phyloP scores from a whole-genome alignment of 1,284 basidiomycete genomes.

The Caloboletus inedulis region DNA sequence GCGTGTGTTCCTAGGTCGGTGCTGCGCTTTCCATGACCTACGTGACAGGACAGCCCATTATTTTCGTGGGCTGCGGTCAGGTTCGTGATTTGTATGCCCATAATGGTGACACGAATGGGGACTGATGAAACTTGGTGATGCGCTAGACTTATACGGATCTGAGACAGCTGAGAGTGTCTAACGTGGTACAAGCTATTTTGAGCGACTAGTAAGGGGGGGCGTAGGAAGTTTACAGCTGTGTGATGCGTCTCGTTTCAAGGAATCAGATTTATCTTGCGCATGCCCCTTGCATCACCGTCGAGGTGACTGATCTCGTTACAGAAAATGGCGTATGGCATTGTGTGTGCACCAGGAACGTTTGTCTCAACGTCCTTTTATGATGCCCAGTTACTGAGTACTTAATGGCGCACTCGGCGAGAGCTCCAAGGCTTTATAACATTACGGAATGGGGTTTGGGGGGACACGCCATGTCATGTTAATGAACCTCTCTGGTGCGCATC shows the following conservation, averaged over 20 bases:
- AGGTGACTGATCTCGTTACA: too few species aligned
- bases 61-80: conserved; percentile 96
- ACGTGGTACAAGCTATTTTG: conserved; percentile 89
- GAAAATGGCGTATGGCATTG: too few species aligned
- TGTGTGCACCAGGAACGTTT: too few species aligned
- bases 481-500: too few species aligned
- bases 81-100: conserved; percentile 40
- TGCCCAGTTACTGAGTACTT: too few species aligned
- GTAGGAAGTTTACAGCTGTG: not conserved
- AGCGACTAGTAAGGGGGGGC: conserved; percentile 41
- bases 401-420: too few species aligned
- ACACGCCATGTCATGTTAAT: too few species aligned
- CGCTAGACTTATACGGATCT: conserved; percentile 91
- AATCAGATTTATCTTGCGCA: too few species aligned
- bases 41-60: conserved; percentile 93
- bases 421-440: too few species aligned
- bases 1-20: conserved; percentile 62
- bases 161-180: conserved; percentile 82
- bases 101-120: conserved; percentile 1
- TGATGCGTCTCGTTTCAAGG: not conserved
- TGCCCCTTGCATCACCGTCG: too few species aligned
- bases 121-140: conserved; percentile 10
- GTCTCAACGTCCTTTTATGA: too few species aligned
- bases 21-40: conserved; percentile 97
- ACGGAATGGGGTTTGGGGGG: too few species aligned